Conservation (phyloP, 129 eudicot genomes). For the Escallonia herrerae region DNA sequence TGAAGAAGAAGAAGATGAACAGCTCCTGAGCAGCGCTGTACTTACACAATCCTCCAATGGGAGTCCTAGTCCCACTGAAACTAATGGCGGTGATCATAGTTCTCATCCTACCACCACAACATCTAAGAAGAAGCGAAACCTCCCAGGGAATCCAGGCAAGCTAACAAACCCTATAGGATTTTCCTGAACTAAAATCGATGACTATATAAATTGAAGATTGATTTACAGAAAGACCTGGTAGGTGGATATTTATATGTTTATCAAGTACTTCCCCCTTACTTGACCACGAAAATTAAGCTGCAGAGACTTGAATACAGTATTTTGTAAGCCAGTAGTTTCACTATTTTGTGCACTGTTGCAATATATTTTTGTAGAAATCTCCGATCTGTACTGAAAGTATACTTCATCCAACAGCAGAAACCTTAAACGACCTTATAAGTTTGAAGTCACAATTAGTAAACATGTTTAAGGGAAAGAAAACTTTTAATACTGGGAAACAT, state of each 20-base stretch:
- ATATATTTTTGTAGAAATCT: no score
- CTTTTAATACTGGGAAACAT: no score
- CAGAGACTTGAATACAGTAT: no score
- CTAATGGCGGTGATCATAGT: constrained; percentile 4
- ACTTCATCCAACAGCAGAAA: no score
- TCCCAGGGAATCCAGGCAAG: constrained; percentile 57
- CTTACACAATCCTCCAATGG: constrained; percentile 12
- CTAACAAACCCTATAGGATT: background rate
- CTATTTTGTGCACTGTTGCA: no score
- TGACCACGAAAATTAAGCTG: no score
- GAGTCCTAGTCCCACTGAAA: constrained; percentile 7
- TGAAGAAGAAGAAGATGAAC: constrained; percentile 16
- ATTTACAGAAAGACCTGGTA: background rate
- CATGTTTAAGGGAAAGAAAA: no score
- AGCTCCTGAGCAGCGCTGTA: constrained; percentile 11
- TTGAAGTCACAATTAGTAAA: no score
- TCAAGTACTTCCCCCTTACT: background rate
- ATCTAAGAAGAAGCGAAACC: constrained; percentile 49
- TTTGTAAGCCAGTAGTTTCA: no score
- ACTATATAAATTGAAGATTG: background rate
- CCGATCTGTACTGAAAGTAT: no score
- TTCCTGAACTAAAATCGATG: background rate
- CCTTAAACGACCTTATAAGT: no score
- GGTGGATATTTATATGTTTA: background rate
- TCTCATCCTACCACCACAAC: constrained; percentile 1